These are phyloP conservation scores for Bryoglossum gracile DNA, from an alignment of 495 filamentous ascomycete genomes.

Conservation along the genomic window DNA sequence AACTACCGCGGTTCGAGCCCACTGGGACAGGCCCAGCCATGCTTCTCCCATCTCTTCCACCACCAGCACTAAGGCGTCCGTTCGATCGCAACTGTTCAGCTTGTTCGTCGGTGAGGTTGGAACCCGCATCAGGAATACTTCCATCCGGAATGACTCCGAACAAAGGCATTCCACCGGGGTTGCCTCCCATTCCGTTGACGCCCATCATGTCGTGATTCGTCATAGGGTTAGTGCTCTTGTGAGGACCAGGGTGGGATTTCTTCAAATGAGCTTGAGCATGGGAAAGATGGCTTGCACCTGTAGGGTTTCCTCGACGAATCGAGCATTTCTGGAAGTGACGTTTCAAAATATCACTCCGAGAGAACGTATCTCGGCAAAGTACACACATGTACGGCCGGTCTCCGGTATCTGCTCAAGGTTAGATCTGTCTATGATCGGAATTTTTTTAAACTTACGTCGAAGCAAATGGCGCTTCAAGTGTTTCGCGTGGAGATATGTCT, in stretches of 20 bases:
- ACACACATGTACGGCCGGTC: slow-evolving; percentile 96
- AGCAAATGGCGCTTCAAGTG: slow-evolving; percentile 94
- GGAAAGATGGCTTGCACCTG: slow-evolving; percentile 82
- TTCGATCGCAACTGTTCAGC: slow-evolving; percentile 48
- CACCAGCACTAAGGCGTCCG: slow-evolving; percentile 43
- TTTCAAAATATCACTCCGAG: slow-evolving; percentile 95
- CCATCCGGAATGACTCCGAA: slow-evolving; percentile 22
- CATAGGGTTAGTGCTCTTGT: slow-evolving; percentile 37
- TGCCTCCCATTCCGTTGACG: slow-evolving; percentile 38
- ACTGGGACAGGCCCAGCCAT: slow-evolving; percentile 41
- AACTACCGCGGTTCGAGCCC: slow-evolving; percentile 32
- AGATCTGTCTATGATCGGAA: slow-evolving; percentile 10
- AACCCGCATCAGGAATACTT: slow-evolving; percentile 14
- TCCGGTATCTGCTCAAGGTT: slow-evolving; percentile 65
- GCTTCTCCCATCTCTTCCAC: slow-evolving; percentile 44
- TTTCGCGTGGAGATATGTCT: slow-evolving; percentile 95
- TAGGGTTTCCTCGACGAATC: slow-evolving; percentile 87
- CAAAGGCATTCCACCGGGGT: slow-evolving; percentile 28
- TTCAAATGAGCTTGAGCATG: slow-evolving; percentile 84
- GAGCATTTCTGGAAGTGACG: slow-evolving; percentile 99
- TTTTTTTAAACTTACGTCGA: slow-evolving; percentile 63
- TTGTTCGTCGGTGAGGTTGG: slow-evolving; percentile 24
- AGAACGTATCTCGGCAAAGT: slow-evolving; percentile 97
- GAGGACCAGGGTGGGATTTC: slow-evolving; percentile 55
- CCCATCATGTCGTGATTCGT: slow-evolving; percentile 42